Base-by-base conservation (phyloP, 2,329 filamentous ascomycete species). In the Ophiostoma novo-ulmi region DNA sequence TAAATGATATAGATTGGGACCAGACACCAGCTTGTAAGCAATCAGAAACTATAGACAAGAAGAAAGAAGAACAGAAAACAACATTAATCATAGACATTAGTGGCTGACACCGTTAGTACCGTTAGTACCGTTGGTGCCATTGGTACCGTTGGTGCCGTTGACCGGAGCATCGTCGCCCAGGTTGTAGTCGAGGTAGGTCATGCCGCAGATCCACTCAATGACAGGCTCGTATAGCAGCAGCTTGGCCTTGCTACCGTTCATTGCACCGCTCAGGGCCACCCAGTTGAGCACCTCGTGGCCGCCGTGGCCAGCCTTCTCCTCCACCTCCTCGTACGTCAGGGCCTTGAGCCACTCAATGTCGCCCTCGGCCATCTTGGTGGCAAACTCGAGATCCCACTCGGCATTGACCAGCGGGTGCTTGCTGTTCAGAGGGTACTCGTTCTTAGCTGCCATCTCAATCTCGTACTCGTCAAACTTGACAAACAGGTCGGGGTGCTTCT, bases 361-460 rank as follows among this genome's bases (percentile, higher is more conserved):
- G 52, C 72, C 72, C 11, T 14, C 70, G 38, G 68, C 70, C 10
- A 73, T 26, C 41, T 69, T 67, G 22, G 66, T 63, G 20, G 70
- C 70, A 39, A 73, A 73, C 71, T 66, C 63, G 14, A 44, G 22
- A 44, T 73, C 72, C 72, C 72, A 73, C 72, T 71, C 71, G 22
- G 70, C 72, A 67, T 73, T 73, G 61, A 73, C 72, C 14, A 73
- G 71, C 61, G 72, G 71, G 70, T 73, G 72, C 68, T 68, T 69
- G 71, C 72, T 73, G 72, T 73, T 71, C 70, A 73, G 71, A 26
- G 72, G 72, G 55, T 73, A 73, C 69, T 73, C 72, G 72, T 73
- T 73, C 70, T 72, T 72, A 58, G 68, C 70, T 3, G 72, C 72
- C 72, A 73, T 73, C 61, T 71, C 71, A 10, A 73, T 69, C 70